These are phyloP conservation scores for Conoideocrella luteorostrata DNA, from an alignment of 2,329 filamentous ascomycete species.

Conservation along the genomic window DNA sequence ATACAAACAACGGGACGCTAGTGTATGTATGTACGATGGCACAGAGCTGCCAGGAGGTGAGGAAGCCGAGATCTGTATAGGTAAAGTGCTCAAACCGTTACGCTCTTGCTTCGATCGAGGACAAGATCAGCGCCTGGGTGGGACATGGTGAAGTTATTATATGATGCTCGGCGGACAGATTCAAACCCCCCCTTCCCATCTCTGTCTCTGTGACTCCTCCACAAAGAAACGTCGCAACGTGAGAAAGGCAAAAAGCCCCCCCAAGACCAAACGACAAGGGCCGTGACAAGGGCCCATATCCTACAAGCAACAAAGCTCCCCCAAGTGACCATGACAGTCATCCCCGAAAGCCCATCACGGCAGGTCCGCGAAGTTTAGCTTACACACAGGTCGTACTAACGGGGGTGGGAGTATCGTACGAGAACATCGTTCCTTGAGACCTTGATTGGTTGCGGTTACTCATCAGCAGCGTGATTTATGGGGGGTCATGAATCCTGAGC, in stretches of 20 bases:
- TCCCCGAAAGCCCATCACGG: constrained; percentile 1
- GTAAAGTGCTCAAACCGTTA: no score
- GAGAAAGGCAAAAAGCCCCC: background rate
- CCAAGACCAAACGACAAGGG: background rate
- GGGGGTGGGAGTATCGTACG: background rate
- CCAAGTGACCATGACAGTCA: constrained; percentile 7
- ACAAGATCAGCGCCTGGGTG: no score
- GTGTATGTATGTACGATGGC: background rate
- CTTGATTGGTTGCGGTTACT: constrained; percentile 2
- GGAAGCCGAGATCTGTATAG: no score
- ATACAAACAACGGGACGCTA: background rate
- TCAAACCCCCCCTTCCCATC: no score
- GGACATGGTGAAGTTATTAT: no score
- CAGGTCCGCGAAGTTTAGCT: constrained; percentile 2
- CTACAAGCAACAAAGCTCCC: background rate
- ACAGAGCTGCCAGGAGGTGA: background rate
- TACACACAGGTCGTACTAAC: background rate
- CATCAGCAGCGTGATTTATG: constrained; percentile 1
- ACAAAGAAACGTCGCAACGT: background rate
- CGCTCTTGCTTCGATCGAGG: no score
- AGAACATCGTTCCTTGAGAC: background rate
- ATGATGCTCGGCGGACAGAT: no score
- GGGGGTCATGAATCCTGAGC: constrained; percentile 8
- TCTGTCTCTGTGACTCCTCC: no score
- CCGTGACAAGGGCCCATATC: background rate